Conservation (phyloP, 129 eudicot genomes). For the Scalesia atractyloides region DNA sequence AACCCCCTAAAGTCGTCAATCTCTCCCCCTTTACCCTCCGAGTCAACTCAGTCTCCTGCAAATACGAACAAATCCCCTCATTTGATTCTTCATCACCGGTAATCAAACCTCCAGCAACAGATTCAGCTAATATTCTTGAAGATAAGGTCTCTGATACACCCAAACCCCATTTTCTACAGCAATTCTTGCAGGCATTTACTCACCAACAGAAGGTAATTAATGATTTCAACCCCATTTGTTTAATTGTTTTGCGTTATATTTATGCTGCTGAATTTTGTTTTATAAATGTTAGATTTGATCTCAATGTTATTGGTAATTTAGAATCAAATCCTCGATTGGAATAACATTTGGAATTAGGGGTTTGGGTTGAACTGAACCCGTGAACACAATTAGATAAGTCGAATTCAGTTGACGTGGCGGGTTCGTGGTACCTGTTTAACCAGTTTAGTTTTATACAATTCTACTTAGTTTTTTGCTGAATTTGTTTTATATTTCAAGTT, state of each 20-base stretch:
- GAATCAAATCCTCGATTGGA: conserved; percentile 16
- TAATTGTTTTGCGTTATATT: neutral
- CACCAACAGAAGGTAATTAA: conserved; percentile 36
- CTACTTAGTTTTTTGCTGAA: too few species aligned
- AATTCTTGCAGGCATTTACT: conserved; percentile 30
- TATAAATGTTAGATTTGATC: neutral
- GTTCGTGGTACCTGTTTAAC: too few species aligned
- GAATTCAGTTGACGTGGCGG: too few species aligned
- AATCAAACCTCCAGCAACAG: neutral
- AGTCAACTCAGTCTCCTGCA: conserved; percentile 39
- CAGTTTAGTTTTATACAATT: too few species aligned
- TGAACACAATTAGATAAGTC: too few species aligned
- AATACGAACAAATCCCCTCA: conserved; percentile 3
- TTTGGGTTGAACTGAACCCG: too few species aligned
- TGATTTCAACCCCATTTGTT: neutral
- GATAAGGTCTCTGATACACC: conserved; percentile 39
- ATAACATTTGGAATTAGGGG: too few species aligned
- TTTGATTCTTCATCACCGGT: conserved; percentile 21
- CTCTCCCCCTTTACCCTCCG: conserved; percentile 37
- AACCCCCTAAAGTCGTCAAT: conserved; percentile 24
- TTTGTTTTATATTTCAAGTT: too few species aligned
- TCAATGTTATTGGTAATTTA: neutral
- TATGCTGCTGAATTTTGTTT: conserved; percentile 7
- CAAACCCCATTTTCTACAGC: conserved; percentile 17
- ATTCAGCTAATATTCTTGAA: neutral